Percentiles rank a stretch among this genome's conserved stretches.
These are phyloP conservation scores for Naganishia liquefaciens DNA, from an alignment of 1,284 basidiomycete genomes.

Conservation along the genomic window DNA sequence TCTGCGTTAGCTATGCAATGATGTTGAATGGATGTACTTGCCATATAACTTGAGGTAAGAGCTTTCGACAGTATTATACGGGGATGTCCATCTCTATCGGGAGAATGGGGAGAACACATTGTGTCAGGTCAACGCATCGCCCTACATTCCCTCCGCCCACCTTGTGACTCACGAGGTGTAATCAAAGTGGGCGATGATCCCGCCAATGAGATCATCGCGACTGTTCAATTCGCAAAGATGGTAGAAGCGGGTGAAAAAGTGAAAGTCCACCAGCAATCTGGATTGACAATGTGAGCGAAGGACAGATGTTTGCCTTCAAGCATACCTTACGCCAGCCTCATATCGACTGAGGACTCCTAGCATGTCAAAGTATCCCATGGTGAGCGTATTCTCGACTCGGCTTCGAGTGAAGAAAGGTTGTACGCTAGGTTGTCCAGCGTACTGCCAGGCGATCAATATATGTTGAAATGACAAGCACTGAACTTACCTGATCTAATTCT, in stretches of 20 bases:
- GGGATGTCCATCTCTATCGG: slow-evolving; percentile 79
- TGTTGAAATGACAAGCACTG: background rate
- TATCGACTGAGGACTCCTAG: slow-evolving; percentile 84
- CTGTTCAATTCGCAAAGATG: slow-evolving; percentile 85
- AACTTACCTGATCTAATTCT: slow-evolving; percentile 83
- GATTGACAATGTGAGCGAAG: background rate
- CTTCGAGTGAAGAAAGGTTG: slow-evolving; percentile 82
- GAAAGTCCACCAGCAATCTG: slow-evolving; percentile 85
- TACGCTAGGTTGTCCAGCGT: slow-evolving; percentile 53
- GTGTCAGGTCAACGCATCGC: no score
- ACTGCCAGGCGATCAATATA: slow-evolving; percentile 35
- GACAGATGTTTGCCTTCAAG: slow-evolving; percentile 31
- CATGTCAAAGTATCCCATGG: slow-evolving; percentile 94
- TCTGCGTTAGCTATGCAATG: slow-evolving; percentile 9
- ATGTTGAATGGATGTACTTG: slow-evolving; percentile 44
- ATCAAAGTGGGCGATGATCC: slow-evolving; percentile 88
- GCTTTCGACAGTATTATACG: slow-evolving; percentile 90
- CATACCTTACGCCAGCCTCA: slow-evolving; percentile 84
- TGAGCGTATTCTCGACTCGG: slow-evolving; percentile 78
- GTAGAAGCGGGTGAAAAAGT: slow-evolving; percentile 92
- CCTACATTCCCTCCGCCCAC: background rate
- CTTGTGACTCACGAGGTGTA: slow-evolving; percentile 71
- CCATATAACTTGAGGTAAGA: slow-evolving; percentile 85
- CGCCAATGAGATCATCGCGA: slow-evolving; percentile 86
- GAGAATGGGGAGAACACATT: slow-evolving; percentile 4